Evolutionary conservation across 345 rosid species (phyloP).

Genomic region (Gossypium sturtianum): DNA sequence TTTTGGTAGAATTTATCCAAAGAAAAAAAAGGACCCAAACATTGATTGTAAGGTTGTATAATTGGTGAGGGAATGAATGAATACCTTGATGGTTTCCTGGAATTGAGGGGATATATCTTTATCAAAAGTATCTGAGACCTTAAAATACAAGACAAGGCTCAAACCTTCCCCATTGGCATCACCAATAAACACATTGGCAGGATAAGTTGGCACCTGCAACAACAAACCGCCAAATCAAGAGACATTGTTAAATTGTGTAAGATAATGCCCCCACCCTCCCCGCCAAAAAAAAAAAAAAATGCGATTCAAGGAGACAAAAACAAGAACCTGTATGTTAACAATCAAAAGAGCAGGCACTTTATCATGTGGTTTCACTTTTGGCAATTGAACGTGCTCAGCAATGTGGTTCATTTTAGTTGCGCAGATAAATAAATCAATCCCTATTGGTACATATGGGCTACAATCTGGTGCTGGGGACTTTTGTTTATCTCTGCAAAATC

Average conservation of each 20-base stretch:
- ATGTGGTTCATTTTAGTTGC: constrained; percentile 79
- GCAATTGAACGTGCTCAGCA: constrained; percentile 83
- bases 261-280: background rate
- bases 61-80: background rate
- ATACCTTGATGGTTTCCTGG: constrained; percentile 72
- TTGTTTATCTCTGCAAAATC: constrained; percentile 63
- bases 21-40: too few species aligned
- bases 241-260: background rate
- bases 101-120: constrained; percentile 54
- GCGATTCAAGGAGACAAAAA: background rate
- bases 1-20: too few species aligned
- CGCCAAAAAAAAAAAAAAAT: background rate
- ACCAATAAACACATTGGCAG: constrained; percentile 82
- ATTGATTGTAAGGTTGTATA: too few species aligned
- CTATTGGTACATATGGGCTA: constrained; percentile 64
- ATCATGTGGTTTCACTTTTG: constrained; percentile 53
- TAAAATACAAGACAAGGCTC: constrained; percentile 86
- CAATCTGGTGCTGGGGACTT: constrained; percentile 61
- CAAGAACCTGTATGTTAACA: constrained; percentile 80
- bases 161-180: constrained; percentile 91
- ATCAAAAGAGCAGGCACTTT: constrained; percentile 70
- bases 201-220: constrained; percentile 85
- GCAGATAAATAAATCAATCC: constrained; percentile 76
- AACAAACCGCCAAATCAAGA: background rate
- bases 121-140: constrained; percentile 57